Evolutionary conservation across 2,329 filamentous ascomycete species (phyloP).

Genomic region (Aspergillus flavus): DNA sequence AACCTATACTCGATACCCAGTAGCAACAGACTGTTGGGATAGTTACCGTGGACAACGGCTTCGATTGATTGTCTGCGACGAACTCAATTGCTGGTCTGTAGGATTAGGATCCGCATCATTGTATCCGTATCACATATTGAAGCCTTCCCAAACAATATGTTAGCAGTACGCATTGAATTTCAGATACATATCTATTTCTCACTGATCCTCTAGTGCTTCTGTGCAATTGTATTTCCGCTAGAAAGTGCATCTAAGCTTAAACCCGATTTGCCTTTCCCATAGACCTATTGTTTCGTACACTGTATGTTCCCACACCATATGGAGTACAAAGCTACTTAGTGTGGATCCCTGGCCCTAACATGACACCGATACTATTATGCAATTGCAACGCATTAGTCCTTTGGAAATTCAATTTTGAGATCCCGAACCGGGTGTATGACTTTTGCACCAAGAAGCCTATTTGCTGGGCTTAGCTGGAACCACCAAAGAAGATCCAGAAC

Average conservation of each 20-base stretch:
- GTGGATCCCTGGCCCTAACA: neutral
- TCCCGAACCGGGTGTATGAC: neutral
- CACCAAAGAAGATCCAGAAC: neutral
- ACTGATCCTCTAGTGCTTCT: neutral
- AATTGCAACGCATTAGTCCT: neutral
- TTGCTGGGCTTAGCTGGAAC: neutral
- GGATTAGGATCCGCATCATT: neutral
- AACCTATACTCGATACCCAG: neutral
- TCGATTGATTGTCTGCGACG: neutral
- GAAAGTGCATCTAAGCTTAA: too few relatives aligned
- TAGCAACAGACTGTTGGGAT: fast-evolving
- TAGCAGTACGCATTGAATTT: neutral
- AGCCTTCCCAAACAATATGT: neutral
- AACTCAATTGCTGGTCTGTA: neutral
- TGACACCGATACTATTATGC: neutral
- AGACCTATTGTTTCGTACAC: neutral
- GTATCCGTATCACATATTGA: neutral
- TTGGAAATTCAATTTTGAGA: too few relatives aligned
- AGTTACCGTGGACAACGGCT: neutral
- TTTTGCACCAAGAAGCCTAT: neutral
- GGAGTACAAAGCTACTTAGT: neutral
- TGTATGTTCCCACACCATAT: neutral
- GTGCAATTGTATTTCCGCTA: too few relatives aligned
- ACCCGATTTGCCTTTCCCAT: too few relatives aligned
- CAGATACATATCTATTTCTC: neutral